Evolutionary conservation across 2,329 filamentous ascomycete species (phyloP), one percentile per base, ranked within the genome.

Genomic region (Apiospora arundinis): DNA sequence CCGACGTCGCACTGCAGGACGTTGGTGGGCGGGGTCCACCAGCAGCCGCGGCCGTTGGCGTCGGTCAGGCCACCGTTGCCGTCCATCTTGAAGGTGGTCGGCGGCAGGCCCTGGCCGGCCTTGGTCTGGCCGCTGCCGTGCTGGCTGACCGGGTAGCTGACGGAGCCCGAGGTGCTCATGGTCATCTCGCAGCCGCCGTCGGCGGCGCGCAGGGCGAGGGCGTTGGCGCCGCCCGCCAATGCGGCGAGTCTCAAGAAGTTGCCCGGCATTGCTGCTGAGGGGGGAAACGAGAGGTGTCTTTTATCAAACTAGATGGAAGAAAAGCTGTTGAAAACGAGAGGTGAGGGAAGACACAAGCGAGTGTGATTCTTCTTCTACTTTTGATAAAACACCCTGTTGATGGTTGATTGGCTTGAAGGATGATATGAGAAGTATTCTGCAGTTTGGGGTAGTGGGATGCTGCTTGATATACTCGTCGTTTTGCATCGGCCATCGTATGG

Each of bases 1-100:
- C 87, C 86, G n/a, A 76, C 74, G 74, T 92, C 90, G 75, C 91
- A 92, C 77, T 92, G 90, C 72, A 90, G 87, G 66, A 91, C 87
- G 37, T 84, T 85, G 0, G 89, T 90, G 0, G 87, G 85, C 48
- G 85, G 83, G 73, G 90, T 92, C 76, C 92, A 82, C 80, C 91
- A 90, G 77, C 91, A 92, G 28, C 90, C 90, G 71, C 88, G 84
- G 63, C 87, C 87, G 66, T 83, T 83, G 65, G 81, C 78, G 77
- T 92, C 91, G 25, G 83, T 87, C 72, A 93, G 84, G 32, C 87
- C 86, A 44, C 66, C 66, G 69, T 84, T 84, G 21, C 83, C 82
- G 74, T 85, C 83, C 75, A 92, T 85, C 71, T 85, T 90, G 78
- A 88, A 92, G 12, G 84, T 82, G 18, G 84, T 84, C 66, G 84